Conservation (phyloP, 345 rosid species). For the Eucalyptus polybractea region DNA sequence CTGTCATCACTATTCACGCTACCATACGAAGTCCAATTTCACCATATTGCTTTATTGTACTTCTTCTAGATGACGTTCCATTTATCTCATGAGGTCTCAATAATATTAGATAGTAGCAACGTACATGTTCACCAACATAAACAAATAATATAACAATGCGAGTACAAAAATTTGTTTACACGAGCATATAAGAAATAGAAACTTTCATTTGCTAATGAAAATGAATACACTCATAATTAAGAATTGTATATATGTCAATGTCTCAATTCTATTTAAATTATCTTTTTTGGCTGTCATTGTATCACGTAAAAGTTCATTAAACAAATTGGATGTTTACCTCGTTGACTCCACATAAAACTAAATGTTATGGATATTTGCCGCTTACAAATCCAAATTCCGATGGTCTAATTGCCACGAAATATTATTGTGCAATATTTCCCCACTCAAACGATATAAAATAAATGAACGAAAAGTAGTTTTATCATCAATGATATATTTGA, state of each 20-base stretch:
- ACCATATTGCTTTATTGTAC: neutral
- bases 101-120: neutral
- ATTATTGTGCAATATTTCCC: neutral
- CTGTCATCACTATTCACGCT: too few relatives aligned
- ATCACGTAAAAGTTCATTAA: neutral
- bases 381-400: neutral
- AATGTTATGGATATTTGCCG: neutral
- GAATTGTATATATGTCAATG: neutral
- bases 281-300: neutral
- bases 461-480: too few relatives aligned
- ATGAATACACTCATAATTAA: neutral
- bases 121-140: neutral
- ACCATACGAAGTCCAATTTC: neutral
- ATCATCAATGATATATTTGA: too few relatives aligned
- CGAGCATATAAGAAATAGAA: neutral
- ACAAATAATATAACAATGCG: neutral
- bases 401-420: neutral
- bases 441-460: neutral
- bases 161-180: neutral
- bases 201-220: neutral
- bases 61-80: neutral
- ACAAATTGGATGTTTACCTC: neutral
- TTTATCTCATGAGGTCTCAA: neutral
- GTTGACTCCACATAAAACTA: neutral
- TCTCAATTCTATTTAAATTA: neutral